Evolutionary conservation across 352 stramenopile genomes (phyloP), one percentile per base, ranked within the genome.

Genomic region (Pythium folliculosum): DNA sequence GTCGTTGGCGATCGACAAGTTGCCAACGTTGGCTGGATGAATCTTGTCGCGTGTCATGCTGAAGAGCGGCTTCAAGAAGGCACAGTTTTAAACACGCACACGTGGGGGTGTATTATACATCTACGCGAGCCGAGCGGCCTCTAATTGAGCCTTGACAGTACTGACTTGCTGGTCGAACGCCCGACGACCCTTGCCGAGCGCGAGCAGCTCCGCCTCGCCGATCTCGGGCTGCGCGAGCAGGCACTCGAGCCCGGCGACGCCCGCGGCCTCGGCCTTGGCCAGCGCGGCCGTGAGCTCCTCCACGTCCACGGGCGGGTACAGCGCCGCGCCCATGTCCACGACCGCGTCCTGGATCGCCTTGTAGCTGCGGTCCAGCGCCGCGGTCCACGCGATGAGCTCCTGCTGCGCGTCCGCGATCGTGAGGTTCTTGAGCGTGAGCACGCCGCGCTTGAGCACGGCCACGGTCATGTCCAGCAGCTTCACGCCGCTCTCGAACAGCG

Each of bases 251-350:
- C 86, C 84, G 23, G 57, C 67, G 27, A 70, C 65, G 23, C 72
- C 76, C 3, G 71, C 73, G 0, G 40, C 58, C 44, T 90, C 77
- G 7, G 82, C 56, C 44, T 67, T 57, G 13, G 45, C 60, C 23
- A 92, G 63, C 30, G 79, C 75, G 10, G 66, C 68, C 30, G 60
- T 35, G 47, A 94, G 66, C 56, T 91, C 84, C 10, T 89, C 82
- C 0, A 78, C 74, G 44, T 86, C 84, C 57, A 94, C 79, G 5
- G 87, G 87, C 38, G 87, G 87, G 64, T 89, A 91, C 69, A 94
- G 32, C 30, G 86, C 87, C n/a, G 87, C 87, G 40, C 87, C 86
- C 67, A 95, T 80, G 71, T 95, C 87, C 45, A 95, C 86, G 47
- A 95, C 73, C 2, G 77, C 78, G 54, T 89, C 80, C 72, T 90